Evolutionary conservation across 306 rosid species (phyloP).

Genomic region (Malus sylvestris): DNA sequence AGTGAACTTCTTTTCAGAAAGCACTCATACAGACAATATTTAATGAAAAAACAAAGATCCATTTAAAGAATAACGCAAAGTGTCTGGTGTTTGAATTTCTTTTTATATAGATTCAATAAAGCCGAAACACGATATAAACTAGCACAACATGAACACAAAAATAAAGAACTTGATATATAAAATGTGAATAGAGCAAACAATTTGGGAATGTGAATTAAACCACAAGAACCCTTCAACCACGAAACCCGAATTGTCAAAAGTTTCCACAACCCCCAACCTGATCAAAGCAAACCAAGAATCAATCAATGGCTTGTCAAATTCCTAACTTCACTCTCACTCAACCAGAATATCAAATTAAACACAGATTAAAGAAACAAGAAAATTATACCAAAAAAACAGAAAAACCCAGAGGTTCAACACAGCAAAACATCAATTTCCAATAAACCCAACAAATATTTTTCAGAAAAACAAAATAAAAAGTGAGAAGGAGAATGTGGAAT

Average conservation of each 20-base stretch:
- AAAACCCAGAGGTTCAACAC: constrained; percentile 8
- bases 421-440: constrained; percentile 13
- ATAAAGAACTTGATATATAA: background rate
- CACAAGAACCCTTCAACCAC: constrained; percentile 11
- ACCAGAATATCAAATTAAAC: background rate
- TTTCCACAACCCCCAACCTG: constrained; percentile 15
- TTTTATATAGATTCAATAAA: too few species aligned
- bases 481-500: background rate
- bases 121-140: background rate
- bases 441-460: background rate
- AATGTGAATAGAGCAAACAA: background rate
- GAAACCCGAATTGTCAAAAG: constrained; percentile 15
- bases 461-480: background rate
- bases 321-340: constrained; percentile 19
- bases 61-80: background rate
- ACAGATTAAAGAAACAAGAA: background rate
- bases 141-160: background rate
- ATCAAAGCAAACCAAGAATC: constrained; percentile 15
- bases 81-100: too few species aligned
- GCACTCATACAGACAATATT: constrained; percentile 1
- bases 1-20: background rate
- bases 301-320: constrained; percentile 4
- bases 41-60: background rate
- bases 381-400: background rate
- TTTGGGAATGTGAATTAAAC: background rate